Base-by-base conservation (phyloP, 805 yeast species). In the Cyberlindnera mycetangii region DNA sequence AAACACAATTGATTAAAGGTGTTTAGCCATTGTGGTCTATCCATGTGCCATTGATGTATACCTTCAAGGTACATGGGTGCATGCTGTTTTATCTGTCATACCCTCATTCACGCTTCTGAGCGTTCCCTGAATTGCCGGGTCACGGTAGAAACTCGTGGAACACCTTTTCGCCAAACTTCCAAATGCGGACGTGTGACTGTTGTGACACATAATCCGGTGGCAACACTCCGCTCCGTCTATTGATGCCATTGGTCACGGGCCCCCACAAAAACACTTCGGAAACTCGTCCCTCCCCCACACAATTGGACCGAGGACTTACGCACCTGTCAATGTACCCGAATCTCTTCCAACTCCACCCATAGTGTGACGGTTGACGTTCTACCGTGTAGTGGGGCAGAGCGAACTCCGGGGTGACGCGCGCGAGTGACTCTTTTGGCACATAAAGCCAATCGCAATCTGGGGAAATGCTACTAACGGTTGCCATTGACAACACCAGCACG, bases 361-460 rank as follows among this genome's bases (percentile, higher is more conserved):
- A n/a, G n/a, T n/a, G n/a, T 24, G 28, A 8, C 28, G 8, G 28
- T 8, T 12, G 11, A 24, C n/a, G 12, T 14, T 28, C 7, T 8
- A 28, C n/a, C 32, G 19, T 8, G 17, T 4, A 16, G 33, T 18
- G 17, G 19, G 17, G 19, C 16, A 16, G 18, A 16, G 19, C 14
- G 19, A 5, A 7, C 9, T 31, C 36, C 35, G n/a, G 28, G 11
- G 25, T 36, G 41, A 37, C 36, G 45, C 34, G 42, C 42, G 42
- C 41, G 46, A 28, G 39, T 43, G 47, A 43, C 47, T 43, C 24
- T 14, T 39, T 18, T 43, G 47, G 42, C 47, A 43, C 47, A 43
- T 43, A 37, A 30, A 34, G 42, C 47, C 47, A 43, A 44, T 44
- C 47, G 47, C 47, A 44, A 20, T 35, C 47, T 35, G 47, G 47